phyloP scores from a whole-genome alignment of 164 flowering plant species.

The Chimonanthus salicifolius region DNA sequence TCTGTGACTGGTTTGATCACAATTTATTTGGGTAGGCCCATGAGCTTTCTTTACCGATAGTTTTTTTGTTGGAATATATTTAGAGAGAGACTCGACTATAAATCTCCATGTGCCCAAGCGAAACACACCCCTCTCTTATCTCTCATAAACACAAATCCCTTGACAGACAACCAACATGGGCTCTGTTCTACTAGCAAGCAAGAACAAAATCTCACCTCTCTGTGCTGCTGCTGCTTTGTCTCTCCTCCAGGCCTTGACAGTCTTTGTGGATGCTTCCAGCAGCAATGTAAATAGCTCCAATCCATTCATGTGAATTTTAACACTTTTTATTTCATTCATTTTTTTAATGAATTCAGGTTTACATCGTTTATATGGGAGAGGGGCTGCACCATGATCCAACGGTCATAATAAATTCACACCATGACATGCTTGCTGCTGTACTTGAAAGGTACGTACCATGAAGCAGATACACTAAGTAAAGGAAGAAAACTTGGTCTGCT shows the following conservation, averaged over 20 bases:
- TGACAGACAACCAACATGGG: neutral
- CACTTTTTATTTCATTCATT: neutral
- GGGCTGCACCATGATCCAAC: conserved; percentile 28
- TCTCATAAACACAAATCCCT: too few relatives aligned
- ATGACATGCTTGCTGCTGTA: conserved; percentile 28
- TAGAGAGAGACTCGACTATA: too few relatives aligned
- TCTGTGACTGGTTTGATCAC: too few relatives aligned
- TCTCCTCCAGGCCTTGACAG: neutral
- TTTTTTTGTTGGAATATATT: too few relatives aligned
- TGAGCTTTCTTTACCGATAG: too few relatives aligned
- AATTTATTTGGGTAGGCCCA: too few relatives aligned
- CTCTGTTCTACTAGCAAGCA: neutral
- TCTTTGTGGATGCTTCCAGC: neutral
- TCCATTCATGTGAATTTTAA: too few relatives aligned
- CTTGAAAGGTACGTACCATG: conserved; percentile 28
- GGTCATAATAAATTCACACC: conserved; percentile 23
- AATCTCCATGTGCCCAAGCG: too few relatives aligned
- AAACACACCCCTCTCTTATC: too few relatives aligned
- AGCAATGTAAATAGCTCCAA: neutral
- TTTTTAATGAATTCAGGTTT: conserved; percentile 8
- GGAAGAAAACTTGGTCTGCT: too few relatives aligned
- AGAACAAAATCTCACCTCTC: neutral
- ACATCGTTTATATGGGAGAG: conserved; percentile 42
- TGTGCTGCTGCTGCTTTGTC: neutral
- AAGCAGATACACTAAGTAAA: too few relatives aligned